Base-by-base conservation (phyloP, 169 alveolate species). In the Cryptosporidium sp. region DNA sequence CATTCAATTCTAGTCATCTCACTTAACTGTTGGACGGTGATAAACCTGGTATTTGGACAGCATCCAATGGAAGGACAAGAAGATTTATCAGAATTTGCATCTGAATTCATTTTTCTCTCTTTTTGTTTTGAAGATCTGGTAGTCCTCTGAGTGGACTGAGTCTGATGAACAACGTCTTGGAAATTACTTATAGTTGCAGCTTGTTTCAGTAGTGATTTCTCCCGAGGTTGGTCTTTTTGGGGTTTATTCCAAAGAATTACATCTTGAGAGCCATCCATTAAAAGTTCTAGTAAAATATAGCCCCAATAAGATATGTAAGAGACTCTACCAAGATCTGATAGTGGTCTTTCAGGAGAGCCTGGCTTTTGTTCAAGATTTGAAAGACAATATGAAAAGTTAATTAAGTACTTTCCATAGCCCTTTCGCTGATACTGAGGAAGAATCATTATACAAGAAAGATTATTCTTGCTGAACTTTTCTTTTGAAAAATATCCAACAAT, bases 271-370 rank as follows among this genome's bases (percentile, higher is more conserved):
- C 71, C 71, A 6, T 75, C 86, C 70, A 75, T 75, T 39, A 75
- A 42, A 8, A 75, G 70, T 42, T 94, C 94, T 53, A 97, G 85
- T 23, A 97, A 91, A 85, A 92, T 94, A 84, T 95, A 94, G 6
- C 98, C 94, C 99, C 99, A 98, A 92, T 95, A 98, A 21, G 98
- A 94, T 86, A 97, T 95, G 92, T 98, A 98, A 9, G 99, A 95
- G 29, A 97, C 98, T 70, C 94, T 94, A 12, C 99, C 99, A 69
- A 98, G 93, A 93, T 98, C 99, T 0, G 98, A 95, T 7, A 98
- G 87, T 1, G 99, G 99, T 72, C 98, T 93, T 93, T 98, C 99
- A 4, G 99, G 99, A 2, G 99, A 96, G 10, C 99, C 99, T 10
- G 96, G 93, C 56, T 95, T 95, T 62, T 95, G 95, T 92, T 98